Percentiles rank a stretch among this genome's conserved stretches.
phyloP scores from a whole-genome alignment of 2,329 filamentous ascomycete genomes.

The Alternaria arbusti region DNA sequence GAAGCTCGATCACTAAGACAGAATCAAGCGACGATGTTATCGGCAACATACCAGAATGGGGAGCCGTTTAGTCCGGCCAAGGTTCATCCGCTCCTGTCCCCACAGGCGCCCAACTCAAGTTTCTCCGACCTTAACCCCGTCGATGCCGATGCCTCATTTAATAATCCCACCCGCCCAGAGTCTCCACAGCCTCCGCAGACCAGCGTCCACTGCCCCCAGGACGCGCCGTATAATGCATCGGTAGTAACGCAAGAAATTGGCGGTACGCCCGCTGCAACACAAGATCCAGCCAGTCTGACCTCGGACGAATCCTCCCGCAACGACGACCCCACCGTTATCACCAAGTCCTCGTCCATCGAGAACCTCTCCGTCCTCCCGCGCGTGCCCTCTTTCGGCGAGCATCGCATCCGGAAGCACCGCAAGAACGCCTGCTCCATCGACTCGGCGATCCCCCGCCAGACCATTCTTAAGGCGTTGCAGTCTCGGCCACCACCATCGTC shows the following conservation, averaged over 20 bases:
- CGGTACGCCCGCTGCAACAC: constrained; percentile 33
- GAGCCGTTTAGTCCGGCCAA: constrained; percentile 44
- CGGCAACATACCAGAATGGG: constrained; percentile 29
- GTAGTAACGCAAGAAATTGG: constrained; percentile 37
- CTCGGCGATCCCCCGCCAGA: constrained; percentile 72
- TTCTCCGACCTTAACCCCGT: constrained; percentile 45
- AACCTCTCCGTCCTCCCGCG: constrained; percentile 42
- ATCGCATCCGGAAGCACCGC: constrained; percentile 46
- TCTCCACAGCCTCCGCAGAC: constrained; percentile 34
- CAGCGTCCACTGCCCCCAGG: constrained; percentile 29
- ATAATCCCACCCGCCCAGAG: constrained; percentile 33
- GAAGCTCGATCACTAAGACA: not conserved
- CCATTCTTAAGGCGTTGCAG: constrained; percentile 80
- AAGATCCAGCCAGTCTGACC: constrained; percentile 22
- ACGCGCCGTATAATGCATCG: constrained; percentile 35
- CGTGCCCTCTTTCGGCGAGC: constrained; percentile 46
- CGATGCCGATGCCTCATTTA: constrained; percentile 33
- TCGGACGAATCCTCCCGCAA: constrained; percentile 37
- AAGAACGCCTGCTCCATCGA: constrained; percentile 64
- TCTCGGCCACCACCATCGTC: constrained; percentile 62
- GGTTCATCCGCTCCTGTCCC: constrained; percentile 44
- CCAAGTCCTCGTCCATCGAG: constrained; percentile 44
- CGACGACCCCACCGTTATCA: constrained; percentile 27
- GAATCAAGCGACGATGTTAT: constrained; percentile 27
- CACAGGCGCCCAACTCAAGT: constrained; percentile 31